These are phyloP conservation scores for Fragilaria crotonensis DNA, from an alignment of 108 stramenopile species.

Conservation along the genomic window DNA sequence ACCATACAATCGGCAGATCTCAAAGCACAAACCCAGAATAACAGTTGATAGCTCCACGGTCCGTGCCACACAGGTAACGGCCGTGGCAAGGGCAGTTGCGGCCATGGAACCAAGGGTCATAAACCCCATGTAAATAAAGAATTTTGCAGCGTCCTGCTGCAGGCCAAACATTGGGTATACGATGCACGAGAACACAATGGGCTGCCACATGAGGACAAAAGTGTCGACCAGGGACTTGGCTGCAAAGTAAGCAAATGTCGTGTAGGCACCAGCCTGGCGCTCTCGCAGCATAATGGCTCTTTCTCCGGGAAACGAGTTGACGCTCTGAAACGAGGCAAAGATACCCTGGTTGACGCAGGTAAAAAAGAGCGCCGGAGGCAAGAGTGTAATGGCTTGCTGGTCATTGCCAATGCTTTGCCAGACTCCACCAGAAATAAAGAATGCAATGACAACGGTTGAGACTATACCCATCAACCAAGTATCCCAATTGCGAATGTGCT, in stretches of 20 bases:
- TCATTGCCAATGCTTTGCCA: conserved; percentile 9
- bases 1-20: conserved; percentile 15
- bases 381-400: conserved; percentile 5
- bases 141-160: conserved; percentile 2
- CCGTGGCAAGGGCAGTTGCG: conserved; percentile 10
- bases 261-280: conserved; percentile 11
- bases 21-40: conserved; percentile 15
- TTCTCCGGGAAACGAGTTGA: conserved; percentile 7
- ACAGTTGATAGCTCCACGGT: conserved; percentile 9
- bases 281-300: conserved; percentile 10
- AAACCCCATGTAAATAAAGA: conserved; percentile 9
- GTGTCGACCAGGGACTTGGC: conserved; percentile 10
- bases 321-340: conserved; percentile 8
- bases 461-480: conserved; percentile 2
- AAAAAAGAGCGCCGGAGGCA: conserved; percentile 9
- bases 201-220: conserved; percentile 8
- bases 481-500: conserved; percentile 6
- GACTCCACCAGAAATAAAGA: conserved; percentile 6
- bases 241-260: conserved; percentile 4
- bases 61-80: conserved; percentile 7
- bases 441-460: conserved; percentile 5
- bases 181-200: conserved; percentile 10
- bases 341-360: conserved; percentile 9
- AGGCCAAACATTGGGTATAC: conserved; percentile 7
- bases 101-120: conserved; percentile 9